These are phyloP conservation scores for Candida glucosophila DNA, from an alignment of 1,139 yeast genomes.

Conservation along the genomic window DNA sequence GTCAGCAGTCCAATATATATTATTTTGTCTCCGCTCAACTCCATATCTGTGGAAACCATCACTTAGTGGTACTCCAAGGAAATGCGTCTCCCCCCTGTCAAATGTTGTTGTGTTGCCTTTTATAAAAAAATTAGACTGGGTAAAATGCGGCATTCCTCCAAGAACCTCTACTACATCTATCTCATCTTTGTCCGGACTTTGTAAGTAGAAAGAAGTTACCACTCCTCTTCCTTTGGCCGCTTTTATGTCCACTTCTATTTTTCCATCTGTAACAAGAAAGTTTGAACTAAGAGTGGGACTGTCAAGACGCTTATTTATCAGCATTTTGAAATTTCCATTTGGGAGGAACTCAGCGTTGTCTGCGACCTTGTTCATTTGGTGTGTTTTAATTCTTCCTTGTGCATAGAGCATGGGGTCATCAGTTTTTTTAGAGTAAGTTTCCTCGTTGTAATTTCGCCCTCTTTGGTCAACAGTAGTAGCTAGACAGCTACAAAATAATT, in stretches of 20 bases:
- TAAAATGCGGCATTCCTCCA: slow-evolving; percentile 64
- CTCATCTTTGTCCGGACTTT: slow-evolving; percentile 82
- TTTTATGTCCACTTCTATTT: slow-evolving; percentile 60
- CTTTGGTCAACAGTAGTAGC: no score
- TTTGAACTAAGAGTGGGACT: slow-evolving; percentile 70
- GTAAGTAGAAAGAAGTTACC: slow-evolving; percentile 71
- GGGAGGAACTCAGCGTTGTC: no score
- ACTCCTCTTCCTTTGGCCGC: slow-evolving; percentile 74
- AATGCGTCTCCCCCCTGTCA: slow-evolving; percentile 70
- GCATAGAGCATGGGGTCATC: no score
- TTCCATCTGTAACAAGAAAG: slow-evolving; percentile 82
- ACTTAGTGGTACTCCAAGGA: slow-evolving; percentile 40
- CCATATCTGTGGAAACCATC: slow-evolving; percentile 63
- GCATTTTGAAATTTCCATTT: no score
- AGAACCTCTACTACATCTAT: slow-evolving; percentile 80
- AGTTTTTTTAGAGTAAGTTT: no score
- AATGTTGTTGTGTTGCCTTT: slow-evolving; percentile 73
- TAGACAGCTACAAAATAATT: no score
- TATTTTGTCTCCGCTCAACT: slow-evolving; percentile 68
- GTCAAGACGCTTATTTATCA: slow-evolving; percentile 53
- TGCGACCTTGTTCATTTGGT: no score
- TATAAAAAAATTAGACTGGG: slow-evolving; percentile 76
- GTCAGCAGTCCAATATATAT: slow-evolving; percentile 54
- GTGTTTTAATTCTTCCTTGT: no score
- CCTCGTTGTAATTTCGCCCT: no score